These are phyloP conservation scores for Grigorovia jiainica DNA, from an alignment of 805 yeast species.

Conservation along the genomic window DNA sequence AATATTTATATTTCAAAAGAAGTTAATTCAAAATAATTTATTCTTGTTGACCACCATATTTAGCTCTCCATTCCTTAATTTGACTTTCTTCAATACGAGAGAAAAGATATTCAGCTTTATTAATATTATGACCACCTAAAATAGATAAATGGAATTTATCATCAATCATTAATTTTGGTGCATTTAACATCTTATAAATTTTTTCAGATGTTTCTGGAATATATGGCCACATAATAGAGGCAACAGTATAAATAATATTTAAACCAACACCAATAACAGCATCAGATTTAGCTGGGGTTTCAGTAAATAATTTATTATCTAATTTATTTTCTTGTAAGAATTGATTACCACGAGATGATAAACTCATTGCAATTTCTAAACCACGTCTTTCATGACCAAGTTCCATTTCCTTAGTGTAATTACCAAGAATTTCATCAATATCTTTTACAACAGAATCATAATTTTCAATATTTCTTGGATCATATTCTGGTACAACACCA, in stretches of 20 bases:
- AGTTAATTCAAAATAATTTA: not conserved
- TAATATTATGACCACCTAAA: constrained; percentile 75
- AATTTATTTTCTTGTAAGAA: constrained; percentile 94
- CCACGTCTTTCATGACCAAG: constrained; percentile 77
- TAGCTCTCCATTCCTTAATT: constrained; percentile 75
- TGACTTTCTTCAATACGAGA: constrained; percentile 84
- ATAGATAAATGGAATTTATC: constrained; percentile 63
- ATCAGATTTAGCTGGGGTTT: constrained; percentile 71
- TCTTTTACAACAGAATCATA: constrained; percentile 43
- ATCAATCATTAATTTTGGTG: constrained; percentile 69
- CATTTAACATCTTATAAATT: constrained; percentile 73
- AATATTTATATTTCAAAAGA: not conserved
- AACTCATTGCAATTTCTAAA: constrained; percentile 81
- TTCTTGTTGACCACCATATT: constrained; percentile 72
- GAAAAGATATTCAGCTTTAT: constrained; percentile 86
- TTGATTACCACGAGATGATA: constrained; percentile 87
- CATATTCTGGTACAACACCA: constrained; percentile 73
- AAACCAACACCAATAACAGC: constrained; percentile 89
- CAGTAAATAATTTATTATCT: constrained; percentile 74
- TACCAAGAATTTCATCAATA: constrained; percentile 48
- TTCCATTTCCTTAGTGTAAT: constrained; percentile 68
- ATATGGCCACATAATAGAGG: constrained; percentile 75
- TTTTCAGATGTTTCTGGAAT: constrained; percentile 75
- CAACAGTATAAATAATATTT: constrained; percentile 78
- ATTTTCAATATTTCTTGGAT: constrained; percentile 38